Base-by-base conservation (phyloP, 2,329 filamentous ascomycete species). In the Trichophyton mentagrophytes region DNA sequence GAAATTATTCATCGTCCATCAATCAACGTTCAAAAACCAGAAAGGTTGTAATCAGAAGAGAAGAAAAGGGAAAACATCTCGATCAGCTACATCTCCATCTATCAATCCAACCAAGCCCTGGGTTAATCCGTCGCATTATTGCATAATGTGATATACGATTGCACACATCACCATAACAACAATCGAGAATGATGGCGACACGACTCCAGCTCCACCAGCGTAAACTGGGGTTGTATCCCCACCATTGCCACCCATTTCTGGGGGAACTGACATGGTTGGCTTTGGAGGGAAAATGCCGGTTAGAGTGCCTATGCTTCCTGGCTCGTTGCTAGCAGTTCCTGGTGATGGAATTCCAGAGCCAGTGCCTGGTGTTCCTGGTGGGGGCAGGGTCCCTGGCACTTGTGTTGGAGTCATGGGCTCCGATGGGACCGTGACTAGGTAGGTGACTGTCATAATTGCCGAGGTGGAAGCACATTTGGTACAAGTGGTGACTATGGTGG, bases 361-460 rank as follows among this genome's bases (percentile, higher is more conserved):
- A 30, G 27, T 30, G 6, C 27, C 27, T 30, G 27, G 27, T 30
- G 27, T 5, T 30, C 27, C 27, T 30, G 27, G 27, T 7, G 27
- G 27, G 6, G 6, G 27, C 27, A 30, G 6, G 6, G 27, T 30
- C 6, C 27, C 27, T 27, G 36, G 15, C 9, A 20, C 40, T n/a
- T 11, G 58, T 17, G 51, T 51, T 49, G 51, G 56, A 9, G 11
- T 46, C 51, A 46, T 22, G 20, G 20, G 60, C 51, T 57, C 49
- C 3, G 57, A 47, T 20, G 57, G 17, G 11, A 38, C 59, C 3
- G 56, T 59, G 25, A 25, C 57, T 30, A 69, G 70, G 30, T 70
- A 60, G 33, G 71, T 74, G 33, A 74, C 68, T 30, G 71, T 72
- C 51, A 75, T 11, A 25, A 22, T 51, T n/a, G 69, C 69, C 27